Evolutionary conservation across 2,329 filamentous ascomycete genomes (phyloP).

Genomic region (Fusarium devonianum): DNA sequence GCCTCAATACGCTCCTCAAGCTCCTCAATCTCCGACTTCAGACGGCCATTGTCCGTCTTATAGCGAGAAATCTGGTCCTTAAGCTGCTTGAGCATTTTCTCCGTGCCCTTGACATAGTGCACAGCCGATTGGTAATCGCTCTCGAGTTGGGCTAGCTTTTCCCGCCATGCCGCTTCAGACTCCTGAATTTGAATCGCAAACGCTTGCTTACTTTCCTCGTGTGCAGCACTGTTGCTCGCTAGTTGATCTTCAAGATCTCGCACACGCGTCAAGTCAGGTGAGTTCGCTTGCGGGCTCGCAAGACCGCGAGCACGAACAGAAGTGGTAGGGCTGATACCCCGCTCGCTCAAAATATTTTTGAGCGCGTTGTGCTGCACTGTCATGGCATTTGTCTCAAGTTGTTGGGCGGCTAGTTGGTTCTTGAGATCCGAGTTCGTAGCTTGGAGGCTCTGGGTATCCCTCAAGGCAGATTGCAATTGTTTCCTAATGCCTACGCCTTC

Average conservation of each 20-base stretch:
- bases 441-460: slow-evolving; percentile 83
- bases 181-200: slow-evolving; percentile 85
- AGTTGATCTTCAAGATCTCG: slow-evolving; percentile 90
- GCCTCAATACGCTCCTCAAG: slow-evolving; percentile 62
- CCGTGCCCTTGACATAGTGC: slow-evolving; percentile 96
- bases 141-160: slow-evolving; percentile 92
- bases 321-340: slow-evolving; percentile 81
- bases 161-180: slow-evolving; percentile 86
- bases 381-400: slow-evolving; percentile 93
- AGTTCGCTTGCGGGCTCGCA: slow-evolving; percentile 73
- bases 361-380: slow-evolving; percentile 91
- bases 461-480: slow-evolving; percentile 84
- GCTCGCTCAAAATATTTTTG: slow-evolving; percentile 89
- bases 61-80: slow-evolving; percentile 96
- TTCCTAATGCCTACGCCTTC: slow-evolving; percentile 90
- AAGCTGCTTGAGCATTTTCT: slow-evolving; percentile 99
- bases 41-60: slow-evolving; percentile 82
- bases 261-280: slow-evolving; percentile 81
- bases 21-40: slow-evolving; percentile 82
- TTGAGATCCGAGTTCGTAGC: slow-evolving; percentile 83
- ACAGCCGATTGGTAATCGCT: slow-evolving; percentile 98
- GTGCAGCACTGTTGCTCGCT: slow-evolving; percentile 75
- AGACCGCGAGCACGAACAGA: slow-evolving; percentile 75
- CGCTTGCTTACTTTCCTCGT: slow-evolving; percentile 82
- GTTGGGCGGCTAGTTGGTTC: slow-evolving; percentile 81